Conservation (phyloP, 2,329 filamentous ascomycete species). For the Alternaria gaisen region DNA sequence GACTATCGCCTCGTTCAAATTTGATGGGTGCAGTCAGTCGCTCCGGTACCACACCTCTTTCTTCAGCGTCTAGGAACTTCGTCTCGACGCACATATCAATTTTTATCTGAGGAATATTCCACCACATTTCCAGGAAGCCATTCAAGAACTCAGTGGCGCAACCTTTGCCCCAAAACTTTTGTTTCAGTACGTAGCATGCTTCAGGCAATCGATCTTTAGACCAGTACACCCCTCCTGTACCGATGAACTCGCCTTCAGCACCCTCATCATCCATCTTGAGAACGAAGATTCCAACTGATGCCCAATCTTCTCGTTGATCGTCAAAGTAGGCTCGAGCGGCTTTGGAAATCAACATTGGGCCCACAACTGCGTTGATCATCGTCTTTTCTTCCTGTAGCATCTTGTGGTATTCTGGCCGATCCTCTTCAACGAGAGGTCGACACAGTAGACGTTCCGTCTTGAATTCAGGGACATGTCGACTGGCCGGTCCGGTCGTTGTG, state of each 20-base stretch:
- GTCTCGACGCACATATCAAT: background rate
- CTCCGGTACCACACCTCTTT: background rate
- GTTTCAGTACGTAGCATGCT: background rate
- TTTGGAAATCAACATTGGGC: no score
- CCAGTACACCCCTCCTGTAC: background rate
- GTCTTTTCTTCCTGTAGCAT: background rate
- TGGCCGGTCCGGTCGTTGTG: no score
- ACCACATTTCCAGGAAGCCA: background rate
- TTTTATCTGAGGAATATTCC: background rate
- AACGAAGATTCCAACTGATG: background rate
- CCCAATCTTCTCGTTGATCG: background rate
- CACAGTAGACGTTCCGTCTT: background rate
- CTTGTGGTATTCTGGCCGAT: background rate
- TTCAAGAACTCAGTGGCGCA: background rate
- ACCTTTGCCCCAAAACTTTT: background rate
- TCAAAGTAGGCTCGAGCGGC: no score
- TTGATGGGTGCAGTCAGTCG: background rate
- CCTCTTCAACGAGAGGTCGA: background rate
- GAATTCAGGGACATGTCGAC: no score
- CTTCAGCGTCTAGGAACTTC: background rate
- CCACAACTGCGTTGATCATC: no score
- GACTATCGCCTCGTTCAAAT: rapidly evolving
- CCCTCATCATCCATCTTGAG: rapidly evolving
- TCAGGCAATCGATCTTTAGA: background rate
- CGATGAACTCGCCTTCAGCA: background rate